phyloP scores from a whole-genome alignment of 768 basidiomycete species.

The Sporobolomyces pararoseus region DNA sequence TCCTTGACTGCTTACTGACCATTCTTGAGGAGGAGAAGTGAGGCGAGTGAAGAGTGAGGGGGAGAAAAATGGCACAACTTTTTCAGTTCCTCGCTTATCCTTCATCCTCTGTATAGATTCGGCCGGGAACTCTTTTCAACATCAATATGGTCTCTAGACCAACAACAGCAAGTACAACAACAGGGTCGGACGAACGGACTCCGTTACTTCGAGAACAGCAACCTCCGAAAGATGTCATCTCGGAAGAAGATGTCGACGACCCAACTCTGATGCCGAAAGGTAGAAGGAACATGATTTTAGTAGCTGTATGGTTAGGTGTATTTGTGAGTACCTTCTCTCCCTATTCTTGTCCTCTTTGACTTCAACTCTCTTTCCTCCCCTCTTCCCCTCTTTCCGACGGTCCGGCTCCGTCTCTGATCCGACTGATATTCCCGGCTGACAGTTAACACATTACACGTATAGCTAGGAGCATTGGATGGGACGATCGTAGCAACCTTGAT shows the following conservation, averaged over 20 bases:
- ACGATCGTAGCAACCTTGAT: conserved; percentile 35
- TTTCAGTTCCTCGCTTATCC: too few species aligned
- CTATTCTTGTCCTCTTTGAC: neutral
- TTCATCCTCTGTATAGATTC: too few species aligned
- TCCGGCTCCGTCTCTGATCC: too few species aligned
- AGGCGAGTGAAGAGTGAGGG: too few species aligned
- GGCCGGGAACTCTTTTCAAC: too few species aligned
- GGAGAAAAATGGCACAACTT: too few species aligned
- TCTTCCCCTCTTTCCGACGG: conserved; percentile 19
- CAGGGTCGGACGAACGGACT: neutral
- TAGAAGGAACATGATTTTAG: conserved; percentile 23
- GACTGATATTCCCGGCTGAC: too few species aligned
- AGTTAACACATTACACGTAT: too few species aligned
- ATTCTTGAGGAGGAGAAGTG: too few species aligned
- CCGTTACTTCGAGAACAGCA: neutral
- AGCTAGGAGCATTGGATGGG: conserved; percentile 18
- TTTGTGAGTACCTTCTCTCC: conserved; percentile 9
- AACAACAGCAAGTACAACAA: neutral
- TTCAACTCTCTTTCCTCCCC: neutral
- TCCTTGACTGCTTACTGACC: too few species aligned
- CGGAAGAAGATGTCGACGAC: conserved; percentile 12
- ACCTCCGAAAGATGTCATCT: too few species aligned
- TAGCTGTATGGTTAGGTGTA: conserved; percentile 32
- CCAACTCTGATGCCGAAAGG: conserved; percentile 28
- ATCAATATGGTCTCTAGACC: too few species aligned